Base-by-base conservation (phyloP, 2,329 filamentous ascomycete genomes). In the Chaetomium sp. region DNA sequence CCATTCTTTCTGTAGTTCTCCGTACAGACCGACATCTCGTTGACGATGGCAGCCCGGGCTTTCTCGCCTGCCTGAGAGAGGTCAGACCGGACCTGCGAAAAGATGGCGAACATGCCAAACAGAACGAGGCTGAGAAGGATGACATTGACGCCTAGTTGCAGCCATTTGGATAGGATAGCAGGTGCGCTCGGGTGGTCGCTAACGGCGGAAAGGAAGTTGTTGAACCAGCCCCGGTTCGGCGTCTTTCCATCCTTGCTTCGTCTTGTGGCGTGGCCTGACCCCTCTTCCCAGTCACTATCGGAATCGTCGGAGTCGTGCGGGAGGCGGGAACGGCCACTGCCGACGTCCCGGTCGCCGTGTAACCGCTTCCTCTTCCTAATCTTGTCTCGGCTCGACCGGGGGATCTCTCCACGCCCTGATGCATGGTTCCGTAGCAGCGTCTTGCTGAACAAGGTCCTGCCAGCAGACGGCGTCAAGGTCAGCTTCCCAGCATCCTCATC, bases 1-100 rank as follows among this genome's bases (percentile, higher is more conserved):
- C 83, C 82, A 73, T 99, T 99, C 56, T 87, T 83, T 1, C 83
- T 80, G 76, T 90, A 99, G 68, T 94, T 83, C 47, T 85, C 84
- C 2, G 85, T 84, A 75, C 95, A 99, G 7, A 82, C 80, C 1
- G 86, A 83, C 75, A 95, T 95, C 68, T 92, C 87, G 12, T 86
- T 84, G 66, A 93, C 78, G 25, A 95, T 85, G 16, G 87, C 85
- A 2, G 85, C 81, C n/a, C 87, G 86, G 13, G 87, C 88, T 62
- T 87, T 86, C 53, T 89, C 83, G 10, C 89, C 87, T 42, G 90
- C 90, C 60, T 89, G 86, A 66, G 87, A 82, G 38, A 97, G 88
- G 74, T 97, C 93, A 27, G 84, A 82, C 16, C 88, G 87, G 60
- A 95, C 87, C 9, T 90, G 89, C 16, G 83, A 80, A 69, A 91